phyloP scores from a whole-genome alignment of 768 basidiomycete species.

The Russula compacta region DNA sequence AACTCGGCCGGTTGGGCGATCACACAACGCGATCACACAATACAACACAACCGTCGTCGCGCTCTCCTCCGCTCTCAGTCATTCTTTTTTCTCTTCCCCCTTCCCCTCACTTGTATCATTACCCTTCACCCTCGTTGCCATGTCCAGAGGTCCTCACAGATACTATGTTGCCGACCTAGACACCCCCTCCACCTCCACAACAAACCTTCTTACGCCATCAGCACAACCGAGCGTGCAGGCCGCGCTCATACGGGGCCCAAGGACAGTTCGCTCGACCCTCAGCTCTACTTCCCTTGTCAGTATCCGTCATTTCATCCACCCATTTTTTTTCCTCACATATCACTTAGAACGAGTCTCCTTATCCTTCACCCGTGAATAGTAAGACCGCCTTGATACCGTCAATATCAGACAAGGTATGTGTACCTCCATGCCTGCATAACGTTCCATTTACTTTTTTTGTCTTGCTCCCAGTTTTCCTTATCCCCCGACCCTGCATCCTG shows the following conservation, averaged over 20 bases:
- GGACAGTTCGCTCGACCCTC: conserved; percentile 28
- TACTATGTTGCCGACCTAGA: conserved; percentile 36
- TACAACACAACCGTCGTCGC: background rate
- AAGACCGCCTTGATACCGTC: conserved; percentile 17
- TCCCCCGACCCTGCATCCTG: conserved; percentile 27
- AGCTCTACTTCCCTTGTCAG: conserved; percentile 39
- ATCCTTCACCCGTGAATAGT: conserved; percentile 9
- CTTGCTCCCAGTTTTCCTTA: conserved; percentile 17
- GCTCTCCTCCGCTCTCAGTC: background rate
- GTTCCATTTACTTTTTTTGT: background rate
- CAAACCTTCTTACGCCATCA: conserved; percentile 40
- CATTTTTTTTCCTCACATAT: background rate
- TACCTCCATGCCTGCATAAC: background rate
- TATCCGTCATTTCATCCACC: background rate
- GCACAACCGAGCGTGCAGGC: conserved; percentile 31
- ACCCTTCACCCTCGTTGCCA: conserved; percentile 13
- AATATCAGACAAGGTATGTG: conserved; percentile 26
- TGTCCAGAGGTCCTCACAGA: conserved; percentile 26
- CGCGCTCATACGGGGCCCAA: conserved; percentile 34
- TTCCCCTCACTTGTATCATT: conserved; percentile 1
- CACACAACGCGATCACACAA: no score
- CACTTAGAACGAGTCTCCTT: conserved; percentile 21
- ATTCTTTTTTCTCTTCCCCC: background rate
- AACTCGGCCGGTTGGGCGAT: no score
- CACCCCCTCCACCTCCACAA: conserved; percentile 46